Conservation (phyloP, 352 stramenopile genomes). For the Phytopythium vexans region DNA sequence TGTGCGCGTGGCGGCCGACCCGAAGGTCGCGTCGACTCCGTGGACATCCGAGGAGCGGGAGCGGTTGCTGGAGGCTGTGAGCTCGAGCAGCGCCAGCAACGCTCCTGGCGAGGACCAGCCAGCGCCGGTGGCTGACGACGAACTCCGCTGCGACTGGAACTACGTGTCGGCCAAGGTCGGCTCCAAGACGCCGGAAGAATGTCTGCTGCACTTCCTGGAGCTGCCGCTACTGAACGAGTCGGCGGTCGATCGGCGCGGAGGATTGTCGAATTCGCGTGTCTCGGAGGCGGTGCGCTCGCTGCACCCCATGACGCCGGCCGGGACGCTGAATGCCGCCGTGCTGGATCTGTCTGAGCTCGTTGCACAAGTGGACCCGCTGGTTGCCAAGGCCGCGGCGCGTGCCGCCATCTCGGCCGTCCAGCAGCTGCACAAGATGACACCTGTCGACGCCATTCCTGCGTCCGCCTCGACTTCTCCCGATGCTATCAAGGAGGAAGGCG, state of each 20-base stretch:
- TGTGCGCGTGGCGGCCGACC: conserved; percentile 24
- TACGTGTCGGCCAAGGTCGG: conserved; percentile 61
- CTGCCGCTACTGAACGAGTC: conserved; percentile 49
- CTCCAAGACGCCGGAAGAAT: conserved; percentile 73
- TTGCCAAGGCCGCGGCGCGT: conserved; percentile 66
- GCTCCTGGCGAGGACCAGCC: conserved; percentile 6
- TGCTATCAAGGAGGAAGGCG: conserved; percentile 6
- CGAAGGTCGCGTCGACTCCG: conserved; percentile 1
- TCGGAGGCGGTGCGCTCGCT: conserved; percentile 10
- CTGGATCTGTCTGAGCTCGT: conserved; percentile 53
- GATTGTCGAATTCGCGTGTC: too few species aligned
- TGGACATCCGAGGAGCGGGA: conserved; percentile 53
- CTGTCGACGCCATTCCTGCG: conserved; percentile 2
- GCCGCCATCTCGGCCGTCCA: conserved; percentile 63
- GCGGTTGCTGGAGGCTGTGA: conserved; percentile 52
- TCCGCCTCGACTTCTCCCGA: neutral
- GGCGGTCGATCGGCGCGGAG: neutral
- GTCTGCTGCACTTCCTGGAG: conserved; percentile 75
- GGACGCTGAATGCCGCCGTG: conserved; percentile 49
- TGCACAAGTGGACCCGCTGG: conserved; percentile 56
- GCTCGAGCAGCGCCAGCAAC: conserved; percentile 15
- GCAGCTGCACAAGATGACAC: conserved; percentile 49
- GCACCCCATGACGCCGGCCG: conserved; percentile 38
- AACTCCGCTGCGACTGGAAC: conserved; percentile 73
- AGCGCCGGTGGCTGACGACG: conserved; percentile 17